Evolutionary conservation across 805 yeast species (phyloP), one percentile per base, ranked within the genome.

Genomic region (Cyberlindnera americana): DNA sequence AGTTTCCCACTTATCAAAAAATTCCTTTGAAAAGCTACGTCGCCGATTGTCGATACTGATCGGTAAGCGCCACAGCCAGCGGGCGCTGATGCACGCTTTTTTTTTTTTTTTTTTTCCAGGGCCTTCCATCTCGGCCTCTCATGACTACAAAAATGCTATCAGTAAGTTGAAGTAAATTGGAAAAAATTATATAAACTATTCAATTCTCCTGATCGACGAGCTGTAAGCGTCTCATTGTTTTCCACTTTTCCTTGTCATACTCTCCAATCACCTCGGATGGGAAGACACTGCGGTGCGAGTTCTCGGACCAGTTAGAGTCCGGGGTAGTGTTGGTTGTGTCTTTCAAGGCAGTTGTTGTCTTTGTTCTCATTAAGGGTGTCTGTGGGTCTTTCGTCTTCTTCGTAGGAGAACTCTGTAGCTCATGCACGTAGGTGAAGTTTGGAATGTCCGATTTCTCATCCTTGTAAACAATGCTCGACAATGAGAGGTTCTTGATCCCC

Each of bases 241-340:
- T 64, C 84, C 84, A 78, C 54, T 79, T 79, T 54, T 79, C 86
- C 50, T 73, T 63, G 50, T 79, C 86, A 52, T 79, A 79, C 51
- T 77, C 77, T 0, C 85, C 84, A 40, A 78, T 70, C 3, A 76
- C 78, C 11, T 70, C 77, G 29, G 78, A 68, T 1, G 85, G 84
- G 27, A 65, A 69, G 44, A 52, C 72, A 60, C 60, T 75, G 53
- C 29, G 61, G 14, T 47, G 41, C 0, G 59, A 52, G 19, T 37
- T 66, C 12, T 69, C 59, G 3, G 75, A 70, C 47, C 57, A 50
- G 39, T 60, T 64, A 14, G 71, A 65, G 13, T 57, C 60, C 2
- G 64, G 66, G 2, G 59, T 48, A 12, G 54, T 56, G 7, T 62
- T 49, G 0, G 38, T 28, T 15, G 29, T 37, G 21, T 61, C 72